A percentile compares a stretch with the other conserved stretches of the same genome.
Conservation (phyloP, 352 stramenopile genomes). For the Albugo laibachii region DNA sequence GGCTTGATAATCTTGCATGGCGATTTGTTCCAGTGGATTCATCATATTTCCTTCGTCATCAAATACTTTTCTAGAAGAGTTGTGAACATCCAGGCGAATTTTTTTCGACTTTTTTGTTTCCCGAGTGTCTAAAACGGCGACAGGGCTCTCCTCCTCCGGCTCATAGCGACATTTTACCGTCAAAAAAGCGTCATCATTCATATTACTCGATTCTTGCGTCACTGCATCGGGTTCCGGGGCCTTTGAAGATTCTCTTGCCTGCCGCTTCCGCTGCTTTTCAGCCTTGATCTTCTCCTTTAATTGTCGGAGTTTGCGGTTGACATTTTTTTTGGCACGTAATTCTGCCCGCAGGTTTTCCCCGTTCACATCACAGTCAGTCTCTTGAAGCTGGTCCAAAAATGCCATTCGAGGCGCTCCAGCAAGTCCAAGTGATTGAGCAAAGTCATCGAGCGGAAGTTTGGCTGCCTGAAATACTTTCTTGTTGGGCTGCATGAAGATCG, state of each 20-base stretch:
- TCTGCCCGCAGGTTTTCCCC: constrained; percentile 73
- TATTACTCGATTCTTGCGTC: constrained; percentile 62
- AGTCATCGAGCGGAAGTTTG: constrained; percentile 82
- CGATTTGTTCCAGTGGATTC: constrained; percentile 36
- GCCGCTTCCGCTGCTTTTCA: constrained; percentile 77
- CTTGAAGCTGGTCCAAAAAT: constrained; percentile 79
- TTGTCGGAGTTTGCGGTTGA: constrained; percentile 91
- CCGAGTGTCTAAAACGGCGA: constrained; percentile 41
- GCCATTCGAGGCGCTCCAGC: constrained; percentile 82
- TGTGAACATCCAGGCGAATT: constrained; percentile 62
- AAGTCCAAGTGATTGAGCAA: constrained; percentile 88
- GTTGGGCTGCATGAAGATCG: constrained; percentile 89
- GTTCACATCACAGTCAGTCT: constrained; percentile 21
- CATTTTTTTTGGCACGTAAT: constrained; percentile 89
- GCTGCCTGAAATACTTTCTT: constrained; percentile 87
- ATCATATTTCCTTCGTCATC: constrained; percentile 85
- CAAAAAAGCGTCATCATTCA: constrained; percentile 13
- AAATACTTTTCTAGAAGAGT: constrained; percentile 82
- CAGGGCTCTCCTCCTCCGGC: constrained; percentile 20
- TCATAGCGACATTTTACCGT: constrained; percentile 2
- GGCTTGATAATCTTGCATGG: constrained; percentile 13
- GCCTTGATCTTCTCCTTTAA: constrained; percentile 98
- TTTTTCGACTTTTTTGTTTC: constrained; percentile 77
- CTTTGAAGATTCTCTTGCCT: constrained; percentile 16
- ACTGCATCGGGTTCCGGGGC: constrained; percentile 71